phyloP scores from a whole-genome alignment of 345 rosid genomes.

The Hevea brasiliensis region DNA sequence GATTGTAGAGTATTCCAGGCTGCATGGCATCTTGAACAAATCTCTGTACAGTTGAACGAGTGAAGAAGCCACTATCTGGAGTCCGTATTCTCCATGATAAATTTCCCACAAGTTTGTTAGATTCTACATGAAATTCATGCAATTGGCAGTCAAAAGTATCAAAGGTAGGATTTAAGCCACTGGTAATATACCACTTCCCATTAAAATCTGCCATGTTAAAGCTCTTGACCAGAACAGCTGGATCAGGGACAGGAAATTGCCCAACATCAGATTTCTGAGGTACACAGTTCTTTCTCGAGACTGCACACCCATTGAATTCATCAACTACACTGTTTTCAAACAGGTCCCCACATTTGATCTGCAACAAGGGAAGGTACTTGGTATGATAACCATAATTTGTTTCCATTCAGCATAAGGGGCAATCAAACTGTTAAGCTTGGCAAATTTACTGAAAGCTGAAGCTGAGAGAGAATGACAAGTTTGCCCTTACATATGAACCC shows the following conservation, averaged over 20 bases:
- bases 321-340: slow-evolving; percentile 85
- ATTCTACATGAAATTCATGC: slow-evolving; percentile 81
- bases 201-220: slow-evolving; percentile 72
- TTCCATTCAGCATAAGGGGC: not conserved
- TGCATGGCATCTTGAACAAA: slow-evolving; percentile 76
- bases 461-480: not conserved
- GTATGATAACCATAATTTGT: slow-evolving; percentile 5
- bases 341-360: slow-evolving; percentile 95
- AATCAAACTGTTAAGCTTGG: not conserved
- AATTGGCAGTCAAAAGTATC: slow-evolving; percentile 83
- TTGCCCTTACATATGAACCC: not conserved
- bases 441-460: not conserved
- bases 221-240: slow-evolving; percentile 65
- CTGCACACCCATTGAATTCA: slow-evolving; percentile 91
- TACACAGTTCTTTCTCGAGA: slow-evolving; percentile 87
- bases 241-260: slow-evolving; percentile 80
- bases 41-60: slow-evolving; percentile 60
- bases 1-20: slow-evolving; percentile 80
- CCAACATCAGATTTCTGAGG: slow-evolving; percentile 86
- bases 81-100: slow-evolving; percentile 80
- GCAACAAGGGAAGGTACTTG: slow-evolving; percentile 20
- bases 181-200: slow-evolving; percentile 86
- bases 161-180: slow-evolving; percentile 91
- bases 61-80: slow-evolving; percentile 74
- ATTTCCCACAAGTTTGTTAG: slow-evolving; percentile 69